Percentiles rank a stretch among this genome's conserved stretches.
Evolutionary conservation across 345 rosid species (phyloP).

Genomic region (rapeseed (Brassica napus)): DNA sequence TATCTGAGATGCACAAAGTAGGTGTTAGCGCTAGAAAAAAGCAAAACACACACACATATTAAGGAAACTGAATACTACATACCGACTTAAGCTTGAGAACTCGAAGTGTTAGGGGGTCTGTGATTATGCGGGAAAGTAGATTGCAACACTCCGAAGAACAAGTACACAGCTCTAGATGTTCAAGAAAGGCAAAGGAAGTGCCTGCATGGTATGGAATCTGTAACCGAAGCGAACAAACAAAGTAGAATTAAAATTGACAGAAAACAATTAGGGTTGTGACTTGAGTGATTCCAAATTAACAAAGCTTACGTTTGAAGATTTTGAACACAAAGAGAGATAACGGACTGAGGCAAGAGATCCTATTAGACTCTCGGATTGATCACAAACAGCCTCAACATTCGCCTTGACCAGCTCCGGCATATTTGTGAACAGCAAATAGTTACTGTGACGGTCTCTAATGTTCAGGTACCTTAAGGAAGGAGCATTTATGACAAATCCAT

Average conservation of each 20-base stretch:
- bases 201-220: constrained; percentile 16
- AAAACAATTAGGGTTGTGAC: background rate
- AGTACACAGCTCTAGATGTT: constrained; percentile 21
- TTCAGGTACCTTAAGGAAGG: background rate
- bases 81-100: constrained; percentile 24
- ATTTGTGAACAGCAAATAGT: background rate
- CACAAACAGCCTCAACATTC: constrained; percentile 8
- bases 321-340: background rate
- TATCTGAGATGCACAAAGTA: background rate
- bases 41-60: background rate
- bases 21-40: background rate
- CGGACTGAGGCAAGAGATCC: constrained; percentile 4
- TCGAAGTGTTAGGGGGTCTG: constrained; percentile 6
- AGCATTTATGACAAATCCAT: constrained; percentile 13
- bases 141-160: constrained; percentile 5
- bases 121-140: constrained; percentile 10
- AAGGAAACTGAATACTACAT: background rate
- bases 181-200: constrained; percentile 8
- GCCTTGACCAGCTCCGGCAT: constrained; percentile 10
- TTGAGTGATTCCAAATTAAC: background rate
- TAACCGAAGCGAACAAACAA: background rate
- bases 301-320: background rate
- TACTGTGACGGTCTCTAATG: constrained; percentile 1
- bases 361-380: background rate
- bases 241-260: background rate